These are phyloP conservation scores for Ascobolus immersus DNA, from an alignment of 495 filamentous ascomycete genomes.

Conservation along the genomic window DNA sequence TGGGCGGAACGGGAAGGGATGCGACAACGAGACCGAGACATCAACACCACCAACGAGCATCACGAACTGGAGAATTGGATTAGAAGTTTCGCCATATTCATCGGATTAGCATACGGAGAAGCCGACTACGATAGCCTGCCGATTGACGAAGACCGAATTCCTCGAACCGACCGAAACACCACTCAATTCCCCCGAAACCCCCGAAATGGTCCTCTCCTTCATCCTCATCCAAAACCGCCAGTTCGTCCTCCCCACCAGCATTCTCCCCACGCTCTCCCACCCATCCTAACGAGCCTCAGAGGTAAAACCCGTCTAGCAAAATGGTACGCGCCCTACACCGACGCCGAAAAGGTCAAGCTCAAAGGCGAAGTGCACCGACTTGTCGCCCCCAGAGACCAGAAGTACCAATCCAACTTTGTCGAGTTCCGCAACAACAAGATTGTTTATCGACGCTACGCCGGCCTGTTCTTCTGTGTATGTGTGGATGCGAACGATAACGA, in stretches of 20 bases:
- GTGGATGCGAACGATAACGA: constrained; percentile 99
- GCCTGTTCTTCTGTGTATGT: constrained; percentile 94
- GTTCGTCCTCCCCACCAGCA: constrained; percentile 28
- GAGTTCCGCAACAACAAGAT: constrained; percentile 83
- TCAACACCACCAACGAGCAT: no score
- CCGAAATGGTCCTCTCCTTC: constrained; percentile 62
- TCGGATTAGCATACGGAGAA: no score
- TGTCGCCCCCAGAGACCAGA: constrained; percentile 89
- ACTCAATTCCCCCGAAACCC: constrained; percentile 2
- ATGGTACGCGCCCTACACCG: constrained; percentile 91
- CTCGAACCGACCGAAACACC: no score
- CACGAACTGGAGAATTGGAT: no score
- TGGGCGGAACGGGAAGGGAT: no score
- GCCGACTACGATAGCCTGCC: no score
- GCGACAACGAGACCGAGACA: no score
- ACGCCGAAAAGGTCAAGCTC: constrained; percentile 16
- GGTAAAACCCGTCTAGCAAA: constrained; percentile 96
- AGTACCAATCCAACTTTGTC: constrained; percentile 98
- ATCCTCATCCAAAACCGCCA: constrained; percentile 94
- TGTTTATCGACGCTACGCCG: constrained; percentile 88
- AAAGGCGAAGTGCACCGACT: constrained; percentile 51
- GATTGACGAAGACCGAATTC: no score
- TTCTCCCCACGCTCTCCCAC: no score
- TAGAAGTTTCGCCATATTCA: no score
- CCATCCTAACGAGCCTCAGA: constrained; percentile 23